A percentile compares a stretch with the other conserved stretches of the same genome.
These are phyloP conservation scores for Viola pubescens DNA, from an alignment of 441 rosid genomes.

Conservation along the genomic window DNA sequence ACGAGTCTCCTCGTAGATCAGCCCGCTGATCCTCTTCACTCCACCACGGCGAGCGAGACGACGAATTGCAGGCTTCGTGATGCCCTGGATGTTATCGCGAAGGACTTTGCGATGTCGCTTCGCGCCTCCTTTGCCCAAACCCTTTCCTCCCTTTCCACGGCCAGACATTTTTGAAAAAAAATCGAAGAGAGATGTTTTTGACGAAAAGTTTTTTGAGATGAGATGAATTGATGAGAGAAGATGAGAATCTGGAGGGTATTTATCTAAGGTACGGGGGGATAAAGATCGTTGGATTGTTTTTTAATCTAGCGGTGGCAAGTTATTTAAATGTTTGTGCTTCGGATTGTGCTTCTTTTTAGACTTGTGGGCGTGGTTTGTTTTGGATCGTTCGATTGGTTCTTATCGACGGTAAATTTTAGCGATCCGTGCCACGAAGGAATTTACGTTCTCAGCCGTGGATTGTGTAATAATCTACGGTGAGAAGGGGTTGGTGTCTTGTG, in stretches of 20 bases:
- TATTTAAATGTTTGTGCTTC: background rate
- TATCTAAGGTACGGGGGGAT: background rate
- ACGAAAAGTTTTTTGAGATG: background rate
- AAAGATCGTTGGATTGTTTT: background rate
- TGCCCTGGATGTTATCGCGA: slow-evolving; percentile 10
- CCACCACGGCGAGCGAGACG: slow-evolving; percentile 11
- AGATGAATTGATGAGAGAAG: background rate
- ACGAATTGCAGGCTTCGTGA: slow-evolving; percentile 10
- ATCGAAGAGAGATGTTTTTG: too few species aligned
- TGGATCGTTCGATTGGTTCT: background rate
- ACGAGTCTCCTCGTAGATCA: slow-evolving; percentile 10
- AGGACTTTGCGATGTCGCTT: slow-evolving; percentile 10
- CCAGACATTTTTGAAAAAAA: slow-evolving; percentile 2
- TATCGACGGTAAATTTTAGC: background rate
- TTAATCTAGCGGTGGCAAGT: background rate
- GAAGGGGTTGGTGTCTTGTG: too few species aligned
- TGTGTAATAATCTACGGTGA: background rate
- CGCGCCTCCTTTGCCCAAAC: slow-evolving; percentile 12
- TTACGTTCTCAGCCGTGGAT: background rate
- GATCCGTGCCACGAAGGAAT: background rate
- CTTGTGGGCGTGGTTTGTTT: background rate
- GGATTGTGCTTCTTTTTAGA: background rate
- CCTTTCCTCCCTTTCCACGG: slow-evolving; percentile 12
- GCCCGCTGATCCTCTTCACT: slow-evolving; percentile 12
- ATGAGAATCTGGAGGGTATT: background rate